phyloP scores from a whole-genome alignment of 352 stramenopile genomes.

The Globisporangium parvum region DNA sequence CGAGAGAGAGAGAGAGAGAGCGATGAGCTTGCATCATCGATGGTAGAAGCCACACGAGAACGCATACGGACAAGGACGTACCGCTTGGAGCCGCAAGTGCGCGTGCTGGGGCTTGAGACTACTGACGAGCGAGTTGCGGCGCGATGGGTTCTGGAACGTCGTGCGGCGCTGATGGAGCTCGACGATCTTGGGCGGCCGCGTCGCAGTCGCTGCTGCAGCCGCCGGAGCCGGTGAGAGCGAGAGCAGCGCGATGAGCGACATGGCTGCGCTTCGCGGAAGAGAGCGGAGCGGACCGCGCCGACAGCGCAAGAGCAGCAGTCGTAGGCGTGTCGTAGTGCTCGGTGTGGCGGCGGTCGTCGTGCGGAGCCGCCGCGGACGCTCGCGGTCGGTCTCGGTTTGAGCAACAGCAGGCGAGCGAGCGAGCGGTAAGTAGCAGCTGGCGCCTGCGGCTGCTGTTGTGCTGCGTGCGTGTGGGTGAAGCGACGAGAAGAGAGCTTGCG shows the following conservation, averaged over 20 bases:
- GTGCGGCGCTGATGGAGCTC: constrained; percentile 8
- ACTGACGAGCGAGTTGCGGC: constrained; percentile 6
- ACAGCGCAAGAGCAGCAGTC: no score
- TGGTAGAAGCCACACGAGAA: no score
- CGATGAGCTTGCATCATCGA: no score
- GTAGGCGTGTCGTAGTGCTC: no score
- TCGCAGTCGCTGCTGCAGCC: neutral
- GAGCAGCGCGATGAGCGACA: constrained; percentile 14
- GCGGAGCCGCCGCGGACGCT: no score
- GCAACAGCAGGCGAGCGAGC: neutral
- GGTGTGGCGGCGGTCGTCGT: no score
- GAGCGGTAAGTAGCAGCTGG: no score
- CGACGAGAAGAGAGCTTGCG: neutral
- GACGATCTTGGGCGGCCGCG: constrained; percentile 3
- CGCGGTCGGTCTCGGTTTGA: neutral
- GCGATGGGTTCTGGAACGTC: constrained; percentile 1
- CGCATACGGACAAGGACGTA: neutral
- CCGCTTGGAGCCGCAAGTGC: constrained; percentile 6
- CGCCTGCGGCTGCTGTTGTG: neutral
- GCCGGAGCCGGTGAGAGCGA: constrained; percentile 8
- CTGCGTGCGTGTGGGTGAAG: neutral
- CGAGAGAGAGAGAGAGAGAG: neutral
- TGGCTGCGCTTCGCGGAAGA: neutral
- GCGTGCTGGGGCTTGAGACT: constrained; percentile 7
- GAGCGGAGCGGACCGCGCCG: no score